A percentile compares a stretch with the other conserved stretches of the same genome.
These are phyloP conservation scores for Cryptosporidium viatorum DNA, from an alignment of 169 alveolate species.

Conservation along the genomic window DNA sequence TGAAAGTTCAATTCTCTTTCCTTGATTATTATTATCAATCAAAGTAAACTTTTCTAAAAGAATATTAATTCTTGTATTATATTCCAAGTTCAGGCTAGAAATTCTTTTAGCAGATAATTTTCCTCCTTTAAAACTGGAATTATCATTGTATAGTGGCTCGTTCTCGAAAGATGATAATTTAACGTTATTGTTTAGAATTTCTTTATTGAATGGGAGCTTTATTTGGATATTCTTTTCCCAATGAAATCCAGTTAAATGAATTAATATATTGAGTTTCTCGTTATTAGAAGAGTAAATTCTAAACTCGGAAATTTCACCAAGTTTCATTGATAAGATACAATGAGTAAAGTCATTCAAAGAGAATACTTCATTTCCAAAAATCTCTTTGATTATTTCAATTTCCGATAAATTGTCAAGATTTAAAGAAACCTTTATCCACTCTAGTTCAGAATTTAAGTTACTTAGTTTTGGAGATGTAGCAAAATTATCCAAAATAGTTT, in stretches of 20 bases:
- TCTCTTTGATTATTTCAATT: background rate
- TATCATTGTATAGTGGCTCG: background rate
- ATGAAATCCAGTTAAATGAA: conserved; percentile 14
- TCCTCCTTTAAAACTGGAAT: background rate
- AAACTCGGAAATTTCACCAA: conserved; percentile 58
- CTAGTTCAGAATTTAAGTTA: background rate
- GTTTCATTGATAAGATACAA: conserved; percentile 20
- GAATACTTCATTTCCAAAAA: background rate
- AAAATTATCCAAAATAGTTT: background rate
- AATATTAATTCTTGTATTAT: conserved; percentile 17
- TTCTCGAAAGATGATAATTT: background rate
- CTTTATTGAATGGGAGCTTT: conserved; percentile 3
- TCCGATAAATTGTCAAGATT: background rate
- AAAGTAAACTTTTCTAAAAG: conserved; percentile 2
- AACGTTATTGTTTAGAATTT: background rate
- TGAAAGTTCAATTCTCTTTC: conserved; percentile 3
- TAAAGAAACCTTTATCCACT: background rate
- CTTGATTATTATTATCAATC: background rate
- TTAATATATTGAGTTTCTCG: background rate
- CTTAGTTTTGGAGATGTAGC: background rate
- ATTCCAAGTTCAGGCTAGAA: conserved; percentile 24
- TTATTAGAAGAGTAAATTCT: background rate
- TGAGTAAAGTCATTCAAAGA: background rate
- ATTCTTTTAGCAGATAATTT: conserved; percentile 1
- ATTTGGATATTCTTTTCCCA: conserved; percentile 32